Percentiles rank a stretch among this genome's conserved stretches.
phyloP scores from a whole-genome alignment of 495 filamentous ascomycete genomes.

The Cercophora samala region DNA sequence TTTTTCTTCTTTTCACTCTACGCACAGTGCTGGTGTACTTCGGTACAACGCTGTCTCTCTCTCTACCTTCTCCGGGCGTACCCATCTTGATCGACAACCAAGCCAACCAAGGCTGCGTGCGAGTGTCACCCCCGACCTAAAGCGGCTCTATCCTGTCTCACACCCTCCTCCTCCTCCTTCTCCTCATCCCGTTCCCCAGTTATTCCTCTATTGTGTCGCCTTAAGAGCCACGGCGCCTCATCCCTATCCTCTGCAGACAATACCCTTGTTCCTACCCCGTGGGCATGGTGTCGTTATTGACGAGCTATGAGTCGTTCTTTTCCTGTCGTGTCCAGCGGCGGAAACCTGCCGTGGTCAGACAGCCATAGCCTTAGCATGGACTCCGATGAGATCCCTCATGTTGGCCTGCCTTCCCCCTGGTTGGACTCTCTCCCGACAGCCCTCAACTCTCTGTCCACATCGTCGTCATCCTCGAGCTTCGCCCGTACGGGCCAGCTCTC shows the following conservation, averaged over 20 bases:
- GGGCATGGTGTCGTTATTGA: conserved; percentile 42
- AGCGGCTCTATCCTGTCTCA: conserved; percentile 10
- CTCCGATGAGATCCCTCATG: conserved; percentile 40
- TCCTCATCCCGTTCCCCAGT: not conserved
- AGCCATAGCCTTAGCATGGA: conserved; percentile 43
- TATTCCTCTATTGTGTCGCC: conserved; percentile 12
- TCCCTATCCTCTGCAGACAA: conserved; percentile 4
- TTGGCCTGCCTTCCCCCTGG: conserved; percentile 40
- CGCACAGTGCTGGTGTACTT: not conserved
- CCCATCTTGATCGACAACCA: conserved; percentile 8
- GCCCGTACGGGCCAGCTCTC: conserved; percentile 46
- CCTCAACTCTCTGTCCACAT: conserved; percentile 17
- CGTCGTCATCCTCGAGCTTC: conserved; percentile 28
- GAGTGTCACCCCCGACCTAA: conserved; percentile 8
- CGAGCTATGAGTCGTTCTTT: conserved; percentile 44
- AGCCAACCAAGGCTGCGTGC: conserved; percentile 5
- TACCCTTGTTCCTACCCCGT: conserved; percentile 13
- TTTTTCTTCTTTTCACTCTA: no score
- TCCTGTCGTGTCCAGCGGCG: conserved; percentile 41
- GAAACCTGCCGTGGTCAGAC: conserved; percentile 43
- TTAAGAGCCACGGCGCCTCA: conserved; percentile 21
- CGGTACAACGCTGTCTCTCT: not conserved
- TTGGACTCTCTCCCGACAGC: conserved; percentile 30
- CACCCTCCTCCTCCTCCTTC: not conserved
- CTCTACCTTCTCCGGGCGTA: conserved; percentile 2